phyloP scores from a whole-genome alignment of 2,329 filamentous ascomycete genomes.

The Fusarium pilosicola region DNA sequence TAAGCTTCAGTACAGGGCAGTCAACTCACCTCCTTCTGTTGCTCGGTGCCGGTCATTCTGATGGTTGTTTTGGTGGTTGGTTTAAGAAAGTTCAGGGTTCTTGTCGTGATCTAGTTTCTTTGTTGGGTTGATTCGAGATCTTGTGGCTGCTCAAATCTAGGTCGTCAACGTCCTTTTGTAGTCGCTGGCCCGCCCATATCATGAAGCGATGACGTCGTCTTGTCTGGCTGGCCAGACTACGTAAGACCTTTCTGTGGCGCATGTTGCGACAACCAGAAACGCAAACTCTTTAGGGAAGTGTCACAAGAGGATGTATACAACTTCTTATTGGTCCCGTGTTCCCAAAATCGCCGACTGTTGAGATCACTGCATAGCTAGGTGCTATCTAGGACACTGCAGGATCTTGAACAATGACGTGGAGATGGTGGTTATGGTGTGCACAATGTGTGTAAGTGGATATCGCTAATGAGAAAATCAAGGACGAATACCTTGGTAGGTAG shows the following conservation, averaged over 20 bases:
- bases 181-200: slow-evolving; percentile 9
- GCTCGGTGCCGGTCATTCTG: slow-evolving; percentile 46
- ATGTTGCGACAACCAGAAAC: slow-evolving; percentile 24
- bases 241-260: slow-evolving; percentile 37
- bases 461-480: slow-evolving; percentile 24
- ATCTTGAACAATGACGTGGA: slow-evolving; percentile 31
- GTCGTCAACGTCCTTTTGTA: slow-evolving; percentile 39
- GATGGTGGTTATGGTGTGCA: slow-evolving; percentile 22
- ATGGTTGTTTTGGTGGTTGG: slow-evolving; percentile 16
- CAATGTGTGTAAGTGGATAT: slow-evolving; percentile 17
- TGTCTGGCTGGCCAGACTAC: slow-evolving; percentile 23
- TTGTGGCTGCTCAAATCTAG: not conserved
- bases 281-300: slow-evolving; percentile 25
- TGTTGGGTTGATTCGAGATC: slow-evolving; percentile 7
- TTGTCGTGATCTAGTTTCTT: slow-evolving; percentile 5
- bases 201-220: slow-evolving; percentile 43
- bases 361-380: slow-evolving; percentile 10
- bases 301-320: slow-evolving; percentile 29
- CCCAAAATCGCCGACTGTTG: slow-evolving; percentile 4
- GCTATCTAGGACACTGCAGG: slow-evolving; percentile 17
- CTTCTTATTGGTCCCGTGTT: slow-evolving; percentile 16
- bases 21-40: slow-evolving; percentile 46
- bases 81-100: not conserved
- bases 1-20: not conserved
- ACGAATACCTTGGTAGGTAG: not conserved